A percentile compares a stretch with the other conserved stretches of the same genome.
phyloP scores from a whole-genome alignment of 306 rosid species.

The Quercus engelmannii region DNA sequence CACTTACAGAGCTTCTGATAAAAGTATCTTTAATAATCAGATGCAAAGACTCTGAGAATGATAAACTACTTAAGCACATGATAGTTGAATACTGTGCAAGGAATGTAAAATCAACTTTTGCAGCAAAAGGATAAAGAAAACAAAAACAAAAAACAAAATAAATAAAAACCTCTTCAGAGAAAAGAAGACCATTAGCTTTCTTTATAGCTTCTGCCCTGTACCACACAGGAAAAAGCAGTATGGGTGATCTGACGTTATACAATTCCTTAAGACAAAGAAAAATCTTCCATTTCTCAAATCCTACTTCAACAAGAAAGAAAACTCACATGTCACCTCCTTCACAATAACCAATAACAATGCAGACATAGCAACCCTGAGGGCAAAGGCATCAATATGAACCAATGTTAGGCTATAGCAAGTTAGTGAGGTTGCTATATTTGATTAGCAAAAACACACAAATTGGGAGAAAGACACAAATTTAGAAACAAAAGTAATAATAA shows the following conservation, averaged over 20 bases:
- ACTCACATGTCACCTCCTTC: slow-evolving; percentile 98
- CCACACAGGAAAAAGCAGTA: slow-evolving; percentile 18
- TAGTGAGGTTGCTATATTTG: not conserved
- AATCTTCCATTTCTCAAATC: not conserved
- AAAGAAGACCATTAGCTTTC: slow-evolving; percentile 69
- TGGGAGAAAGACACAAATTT: not conserved
- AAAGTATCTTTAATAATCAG: slow-evolving; percentile 1
- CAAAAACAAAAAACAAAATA: not conserved
- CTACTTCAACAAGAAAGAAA: slow-evolving; percentile 7
- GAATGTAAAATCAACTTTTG: not conserved
- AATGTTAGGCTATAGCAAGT: slow-evolving; percentile 19
- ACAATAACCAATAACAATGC: slow-evolving; percentile 91
- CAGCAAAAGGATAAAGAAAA: not conserved
- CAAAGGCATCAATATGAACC: slow-evolving; percentile 24
- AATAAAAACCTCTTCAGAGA: slow-evolving; percentile 76
- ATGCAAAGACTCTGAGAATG: slow-evolving; percentile 15
- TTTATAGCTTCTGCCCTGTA: slow-evolving; percentile 93
- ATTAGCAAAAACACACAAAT: slow-evolving; percentile 1
- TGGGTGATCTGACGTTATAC: slow-evolving; percentile 14
- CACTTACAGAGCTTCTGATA: slow-evolving; percentile 90
- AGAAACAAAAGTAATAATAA: slow-evolving; percentile 1
- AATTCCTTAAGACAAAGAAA: slow-evolving; percentile 24
- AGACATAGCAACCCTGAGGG: slow-evolving; percentile 96
- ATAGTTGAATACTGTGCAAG: not conserved
- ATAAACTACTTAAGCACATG: slow-evolving; percentile 6